Conservation (phyloP, 768 basidiomycete species). For the Amanita pallidorosea region DNA sequence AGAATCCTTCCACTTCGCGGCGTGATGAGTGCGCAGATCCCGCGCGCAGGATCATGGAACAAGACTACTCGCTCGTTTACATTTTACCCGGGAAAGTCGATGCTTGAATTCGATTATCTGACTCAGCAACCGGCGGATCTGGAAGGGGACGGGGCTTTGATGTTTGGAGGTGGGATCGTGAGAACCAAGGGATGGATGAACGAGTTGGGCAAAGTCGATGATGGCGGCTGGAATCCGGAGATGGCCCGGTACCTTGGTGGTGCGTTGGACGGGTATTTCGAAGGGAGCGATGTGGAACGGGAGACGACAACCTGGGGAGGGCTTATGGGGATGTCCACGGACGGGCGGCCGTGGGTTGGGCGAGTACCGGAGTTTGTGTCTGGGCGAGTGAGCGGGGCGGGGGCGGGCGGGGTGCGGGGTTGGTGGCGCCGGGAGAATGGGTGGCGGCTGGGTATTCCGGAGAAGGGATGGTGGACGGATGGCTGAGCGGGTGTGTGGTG, state of each 20-base stretch:
- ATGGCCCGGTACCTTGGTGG: conserved; percentile 20
- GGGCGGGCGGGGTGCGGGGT: not conserved
- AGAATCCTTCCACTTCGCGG: conserved; percentile 54
- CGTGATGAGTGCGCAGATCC: conserved; percentile 56
- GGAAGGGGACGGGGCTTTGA: conserved; percentile 31
- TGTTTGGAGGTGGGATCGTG: conserved; percentile 56
- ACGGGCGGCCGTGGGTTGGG: conserved; percentile 62
- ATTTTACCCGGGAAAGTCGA: conserved; percentile 34
- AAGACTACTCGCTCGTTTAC: conserved; percentile 50
- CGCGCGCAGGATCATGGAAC: conserved; percentile 27
- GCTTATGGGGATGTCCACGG: conserved; percentile 48
- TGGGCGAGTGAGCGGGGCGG: conserved; percentile 19
- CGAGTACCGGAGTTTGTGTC: conserved; percentile 41
- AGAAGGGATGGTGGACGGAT: conserved; percentile 67
- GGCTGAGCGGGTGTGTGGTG: conserved; percentile 49
- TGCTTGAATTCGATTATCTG: conserved; percentile 53
- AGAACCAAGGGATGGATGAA: conserved; percentile 19
- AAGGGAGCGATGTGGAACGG: conserved; percentile 46
- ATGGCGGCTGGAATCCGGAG: conserved; percentile 17
- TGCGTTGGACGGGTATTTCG: conserved; percentile 45
- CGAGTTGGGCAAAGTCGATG: conserved; percentile 28
- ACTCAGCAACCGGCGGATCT: conserved; percentile 36
- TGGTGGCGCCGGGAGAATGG: conserved; percentile 52
- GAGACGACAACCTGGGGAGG: conserved; percentile 3
- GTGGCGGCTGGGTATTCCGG: conserved; percentile 60